A percentile compares a stretch with the other conserved stretches of the same genome.
phyloP scores from a whole-genome alignment of 768 basidiomycete species.

The Phaeolepiota aurea region DNA sequence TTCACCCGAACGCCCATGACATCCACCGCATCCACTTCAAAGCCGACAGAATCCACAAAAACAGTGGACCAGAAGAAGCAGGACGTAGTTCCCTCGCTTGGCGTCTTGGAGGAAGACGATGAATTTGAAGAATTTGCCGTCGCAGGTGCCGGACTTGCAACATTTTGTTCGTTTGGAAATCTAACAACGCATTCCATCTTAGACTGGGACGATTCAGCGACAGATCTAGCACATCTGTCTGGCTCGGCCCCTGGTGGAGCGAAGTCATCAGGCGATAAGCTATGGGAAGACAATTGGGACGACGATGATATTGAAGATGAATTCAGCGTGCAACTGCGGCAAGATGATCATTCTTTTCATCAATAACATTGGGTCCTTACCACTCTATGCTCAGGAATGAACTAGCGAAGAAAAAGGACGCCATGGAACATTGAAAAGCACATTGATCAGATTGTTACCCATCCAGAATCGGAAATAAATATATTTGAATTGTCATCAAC shows the following conservation, averaged over 20 bases:
- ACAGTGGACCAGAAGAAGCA: constrained; percentile 33
- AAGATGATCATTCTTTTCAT: constrained; percentile 20
- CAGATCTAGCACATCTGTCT: constrained; percentile 71
- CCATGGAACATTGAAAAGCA: constrained; percentile 44
- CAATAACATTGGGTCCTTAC: not conserved
- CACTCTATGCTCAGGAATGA: constrained; percentile 39
- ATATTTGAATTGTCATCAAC: not conserved
- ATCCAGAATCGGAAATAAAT: not conserved
- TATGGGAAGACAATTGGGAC: constrained; percentile 99
- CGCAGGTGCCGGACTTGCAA: constrained; percentile 47
- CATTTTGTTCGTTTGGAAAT: not conserved
- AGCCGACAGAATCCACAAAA: constrained; percentile 30
- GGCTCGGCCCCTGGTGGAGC: constrained; percentile 69
- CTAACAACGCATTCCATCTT: constrained; percentile 1
- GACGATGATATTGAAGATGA: constrained; percentile 99
- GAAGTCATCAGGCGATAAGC: constrained; percentile 76
- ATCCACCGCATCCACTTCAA: constrained; percentile 39
- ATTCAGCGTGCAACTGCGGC: constrained; percentile 94
- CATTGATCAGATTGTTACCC: not conserved
- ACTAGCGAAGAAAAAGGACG: constrained; percentile 45
- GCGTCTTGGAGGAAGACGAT: constrained; percentile 94
- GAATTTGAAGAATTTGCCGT: constrained; percentile 92
- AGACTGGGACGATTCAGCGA: constrained; percentile 89
- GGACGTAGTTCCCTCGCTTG: constrained; percentile 53
- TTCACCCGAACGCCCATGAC: constrained; percentile 14